Evolutionary conservation across 169 alveolate genomes (phyloP), one percentile per base, ranked within the genome.

Genomic region (Theileria luwenshuni): DNA sequence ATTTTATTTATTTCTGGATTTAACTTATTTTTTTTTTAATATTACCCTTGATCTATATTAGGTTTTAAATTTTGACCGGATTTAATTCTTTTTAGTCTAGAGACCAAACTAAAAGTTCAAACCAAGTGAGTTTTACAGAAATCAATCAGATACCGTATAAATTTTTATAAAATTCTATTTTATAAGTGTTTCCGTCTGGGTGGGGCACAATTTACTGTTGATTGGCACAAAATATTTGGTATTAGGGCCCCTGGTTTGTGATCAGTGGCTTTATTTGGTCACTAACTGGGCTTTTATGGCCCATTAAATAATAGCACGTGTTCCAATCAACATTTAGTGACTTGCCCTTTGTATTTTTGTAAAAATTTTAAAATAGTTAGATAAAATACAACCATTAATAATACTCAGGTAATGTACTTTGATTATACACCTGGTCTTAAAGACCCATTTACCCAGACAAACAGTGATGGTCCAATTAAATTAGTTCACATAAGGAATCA

Each of bases 401-500:
- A 28, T 61, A 25, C 35, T 48, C 51, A 35, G 64, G 59, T 81
- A 51, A 81, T 81, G 89, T 74, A 56, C 84, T 75, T 81, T 79
- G 89, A 74, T n/a, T 81, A 81, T 81, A 41, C 85, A 48, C 74
- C 68, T 68, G 89, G 85, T 68, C 62, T 81, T 32, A 81, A 72
- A 74, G 89, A 81, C 85, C 89, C 89, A 63, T 81, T 81, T 74
- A 73, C 49, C 38, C 89, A 81, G 63, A 74, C 77, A 45, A 81
- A 81, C 65, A 83, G 81, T 17, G 76, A 83, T 27, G 62, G 81
- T 70, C 77, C 89, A 42, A 81, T 68, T 30, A 59, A 75, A 41
- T 33, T 81, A 65, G 93, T 90, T 52, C 94, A 92, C 65, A 94
- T 94, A 32, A 88, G 98, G 48, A 94, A 93, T 85, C 98, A 94